Conservation (phyloP, 805 yeast genomes). For the Tetrapisispora taiwanensis region DNA sequence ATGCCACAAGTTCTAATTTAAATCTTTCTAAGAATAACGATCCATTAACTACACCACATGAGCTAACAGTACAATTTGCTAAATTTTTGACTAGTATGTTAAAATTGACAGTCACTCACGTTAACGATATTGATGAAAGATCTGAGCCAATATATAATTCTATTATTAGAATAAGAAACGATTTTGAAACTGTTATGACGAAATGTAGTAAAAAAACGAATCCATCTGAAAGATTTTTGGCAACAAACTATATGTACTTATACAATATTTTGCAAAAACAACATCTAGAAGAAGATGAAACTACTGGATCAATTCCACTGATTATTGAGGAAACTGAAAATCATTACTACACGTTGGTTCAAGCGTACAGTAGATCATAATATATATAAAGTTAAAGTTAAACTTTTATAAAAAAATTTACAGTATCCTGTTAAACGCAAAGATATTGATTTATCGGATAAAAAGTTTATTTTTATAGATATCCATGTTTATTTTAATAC, state of each 20-base stretch:
- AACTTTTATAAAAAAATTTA: no score
- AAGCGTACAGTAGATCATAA: slow-evolving; percentile 21
- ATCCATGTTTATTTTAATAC: no score
- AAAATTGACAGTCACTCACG: slow-evolving; percentile 37
- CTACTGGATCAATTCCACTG: slow-evolving; percentile 10
- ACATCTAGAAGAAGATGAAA: slow-evolving; percentile 8
- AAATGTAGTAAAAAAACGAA: slow-evolving; percentile 49
- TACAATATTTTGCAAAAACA: slow-evolving; percentile 22
- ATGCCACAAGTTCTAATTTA: slow-evolving; percentile 12
- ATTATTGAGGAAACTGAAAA: slow-evolving; percentile 23
- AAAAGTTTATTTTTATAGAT: no score
- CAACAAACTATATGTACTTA: slow-evolving; percentile 38
- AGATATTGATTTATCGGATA: no score
- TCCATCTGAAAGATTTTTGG: slow-evolving; percentile 58
- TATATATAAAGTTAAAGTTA: background rate
- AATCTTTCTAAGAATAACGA: slow-evolving; percentile 14
- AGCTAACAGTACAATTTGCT: slow-evolving; percentile 71
- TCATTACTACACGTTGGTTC: slow-evolving; percentile 24
- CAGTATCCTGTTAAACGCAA: background rate
- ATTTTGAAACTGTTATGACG: slow-evolving; percentile 69
- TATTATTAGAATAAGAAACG: slow-evolving; percentile 59
- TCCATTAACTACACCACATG: slow-evolving; percentile 38
- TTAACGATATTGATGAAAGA: slow-evolving; percentile 21
- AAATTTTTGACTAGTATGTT: slow-evolving; percentile 61
- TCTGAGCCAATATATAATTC: slow-evolving; percentile 69